Conservation (phyloP, 1,139 yeast genomes). For the Yamadazyma atlantica region DNA sequence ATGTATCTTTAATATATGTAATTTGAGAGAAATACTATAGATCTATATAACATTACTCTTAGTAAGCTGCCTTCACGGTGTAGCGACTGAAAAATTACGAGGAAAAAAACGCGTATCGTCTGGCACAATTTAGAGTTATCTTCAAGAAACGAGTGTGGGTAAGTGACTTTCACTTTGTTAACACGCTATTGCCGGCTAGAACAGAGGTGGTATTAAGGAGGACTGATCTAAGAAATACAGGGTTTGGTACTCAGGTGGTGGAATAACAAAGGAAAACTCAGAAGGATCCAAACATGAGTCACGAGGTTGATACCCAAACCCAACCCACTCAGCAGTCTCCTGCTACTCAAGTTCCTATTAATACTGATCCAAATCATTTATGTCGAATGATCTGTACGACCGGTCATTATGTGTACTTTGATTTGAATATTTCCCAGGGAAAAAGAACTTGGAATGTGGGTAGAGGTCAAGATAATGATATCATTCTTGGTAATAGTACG, state of each 20-base stretch:
- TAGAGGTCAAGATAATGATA: slow-evolving; percentile 67
- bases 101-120: too few species aligned
- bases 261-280: not conserved
- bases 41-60: too few species aligned
- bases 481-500: slow-evolving; percentile 57
- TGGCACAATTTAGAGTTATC: too few species aligned
- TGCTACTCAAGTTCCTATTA: slow-evolving; percentile 30
- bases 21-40: too few species aligned
- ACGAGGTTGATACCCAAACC: slow-evolving; percentile 23
- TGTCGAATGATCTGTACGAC: slow-evolving; percentile 66
- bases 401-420: slow-evolving; percentile 54
- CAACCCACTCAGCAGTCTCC: slow-evolving; percentile 67
- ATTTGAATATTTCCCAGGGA: slow-evolving; percentile 28
- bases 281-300: not conserved
- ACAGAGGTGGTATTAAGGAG: too few species aligned
- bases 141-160: too few species aligned
- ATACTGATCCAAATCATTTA: slow-evolving; percentile 30
- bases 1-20: not conserved
- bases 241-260: not conserved
- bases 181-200: too few species aligned
- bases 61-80: too few species aligned
- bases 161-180: too few species aligned
- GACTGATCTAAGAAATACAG: too few species aligned
- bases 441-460: slow-evolving; percentile 75
- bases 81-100: too few species aligned